Percentiles rank a stretch among this genome's conserved stretches.
Evolutionary conservation across 2,329 filamentous ascomycete species (phyloP).

Genomic region (Ceratocystis alfenasii): DNA sequence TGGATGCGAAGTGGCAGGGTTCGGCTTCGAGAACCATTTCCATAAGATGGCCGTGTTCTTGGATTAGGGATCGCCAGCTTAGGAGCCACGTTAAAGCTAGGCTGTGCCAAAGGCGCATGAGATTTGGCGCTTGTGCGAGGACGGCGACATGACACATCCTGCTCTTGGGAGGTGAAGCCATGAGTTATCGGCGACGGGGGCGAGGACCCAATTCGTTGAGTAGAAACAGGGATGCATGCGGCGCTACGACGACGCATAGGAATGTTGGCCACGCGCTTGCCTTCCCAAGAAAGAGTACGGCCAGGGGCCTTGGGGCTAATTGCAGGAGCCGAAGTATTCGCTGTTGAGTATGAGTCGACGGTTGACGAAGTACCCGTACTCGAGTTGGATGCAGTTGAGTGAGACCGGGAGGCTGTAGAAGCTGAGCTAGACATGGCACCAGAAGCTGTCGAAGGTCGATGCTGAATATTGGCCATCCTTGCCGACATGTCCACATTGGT

Average conservation of each 20-base stretch:
- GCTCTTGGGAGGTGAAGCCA: not conserved
- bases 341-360: constrained; percentile 18
- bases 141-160: not conserved
- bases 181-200: constrained; percentile 1
- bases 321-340: constrained; percentile 14
- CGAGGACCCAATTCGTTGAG: not conserved
- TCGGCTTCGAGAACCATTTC: not conserved
- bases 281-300: constrained; percentile 6
- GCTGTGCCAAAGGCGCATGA: not conserved
- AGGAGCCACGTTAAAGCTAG: constrained; percentile 2
- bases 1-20: constrained; percentile 14
- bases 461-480: not conserved
- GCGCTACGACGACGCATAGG: constrained; percentile 11
- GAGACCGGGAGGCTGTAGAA: constrained; percentile 18
- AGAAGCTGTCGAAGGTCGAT: constrained; percentile 17
- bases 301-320: constrained; percentile 5
- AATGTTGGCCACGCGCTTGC: not conserved
- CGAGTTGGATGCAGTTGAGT: constrained; percentile 21
- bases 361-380: constrained; percentile 13
- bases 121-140: constrained; percentile 8
- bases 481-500: constrained; percentile 1
- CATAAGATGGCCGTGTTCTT: constrained; percentile 10
- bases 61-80: not conserved
- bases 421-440: constrained; percentile 9
- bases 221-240: constrained; percentile 1